phyloP scores from a whole-genome alignment of 202 grass and related monocot genomes.

The Hordeum pubiflorum region DNA sequence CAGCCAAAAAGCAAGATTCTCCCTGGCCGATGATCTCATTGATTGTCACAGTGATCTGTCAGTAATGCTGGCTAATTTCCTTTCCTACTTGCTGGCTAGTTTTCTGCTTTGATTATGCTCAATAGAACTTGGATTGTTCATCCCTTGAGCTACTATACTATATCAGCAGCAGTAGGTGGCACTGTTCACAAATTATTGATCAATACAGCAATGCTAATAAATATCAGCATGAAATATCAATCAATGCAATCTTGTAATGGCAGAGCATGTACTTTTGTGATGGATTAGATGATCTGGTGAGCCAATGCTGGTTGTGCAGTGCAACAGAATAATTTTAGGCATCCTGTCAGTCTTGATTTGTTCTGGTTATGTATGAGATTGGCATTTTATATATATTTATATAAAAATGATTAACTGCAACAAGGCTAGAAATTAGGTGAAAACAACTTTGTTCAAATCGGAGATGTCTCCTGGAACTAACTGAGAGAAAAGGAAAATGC shows the following conservation, averaged over 20 bases:
- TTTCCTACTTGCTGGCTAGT: not conserved
- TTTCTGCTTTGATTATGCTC: not conserved
- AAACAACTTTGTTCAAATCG: constrained; percentile 52
- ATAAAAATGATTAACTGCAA: not conserved
- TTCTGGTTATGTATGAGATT: not conserved
- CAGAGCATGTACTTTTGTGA: not conserved
- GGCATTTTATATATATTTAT: too few relatives aligned
- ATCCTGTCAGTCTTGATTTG: not conserved
- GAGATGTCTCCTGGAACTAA: constrained; percentile 42
- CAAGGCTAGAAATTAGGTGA: constrained; percentile 29
- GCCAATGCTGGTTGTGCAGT: not conserved
- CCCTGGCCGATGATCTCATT: constrained; percentile 12
- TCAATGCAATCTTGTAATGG: not conserved
- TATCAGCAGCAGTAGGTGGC: not conserved
- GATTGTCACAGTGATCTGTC: constrained; percentile 26
- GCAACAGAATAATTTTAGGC: not conserved
- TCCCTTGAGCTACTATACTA: not conserved
- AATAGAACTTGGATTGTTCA: not conserved
- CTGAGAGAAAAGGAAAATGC: constrained; percentile 12
- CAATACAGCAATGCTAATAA: not conserved
- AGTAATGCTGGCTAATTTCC: not conserved
- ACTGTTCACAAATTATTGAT: not conserved
- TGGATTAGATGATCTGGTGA: constrained; percentile 5
- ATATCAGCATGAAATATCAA: not conserved
- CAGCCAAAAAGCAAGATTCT: constrained; percentile 50